Evolutionary conservation across 2,329 filamentous ascomycete species (phyloP), one percentile per base, ranked within the genome.

Genomic region (Aspergillus hortae): DNA sequence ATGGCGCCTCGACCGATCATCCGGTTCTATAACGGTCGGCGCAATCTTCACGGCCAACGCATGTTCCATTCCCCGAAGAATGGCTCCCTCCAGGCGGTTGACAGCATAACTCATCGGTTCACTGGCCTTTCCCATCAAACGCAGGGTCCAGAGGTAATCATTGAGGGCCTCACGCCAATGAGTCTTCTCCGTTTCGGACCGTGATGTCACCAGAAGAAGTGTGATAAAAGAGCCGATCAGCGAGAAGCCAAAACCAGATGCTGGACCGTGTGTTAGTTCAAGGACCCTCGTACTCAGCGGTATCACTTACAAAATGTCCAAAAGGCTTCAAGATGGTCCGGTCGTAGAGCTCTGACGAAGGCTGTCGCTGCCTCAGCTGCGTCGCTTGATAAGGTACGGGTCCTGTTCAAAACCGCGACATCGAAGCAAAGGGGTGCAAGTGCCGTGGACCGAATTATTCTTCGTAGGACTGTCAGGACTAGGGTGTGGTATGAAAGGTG

Each of bases 31-130:
- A 7, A 27, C 2, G 1, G 7, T 21, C 2, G 25, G 5, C 10
- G 38, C 17, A 49, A 17, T 43, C 23, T 43, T 15, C n/a, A 49
- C 38, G 15, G 46, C 46, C 32, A 49, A 43, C 4, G 46, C 38
- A 33, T 49, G 46, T 6, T 49, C 46, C 35, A 43, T 49, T 15
- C 38, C 46, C 6, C 46, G 36, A 33, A 49, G 38, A 4, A 49
- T 49, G 23, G 38, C 46, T n/a, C 35, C 46, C 30, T 42, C 35
- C 4, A 48, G 35, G 14, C 36, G 36, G 15, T 48, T 48, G 4
- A 48, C 46, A 6, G 46, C 46, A 32, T 48, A 41, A 1, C 35
- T 35, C 46, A 48, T 48, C 2, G 46, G 35, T 35, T 48, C 35
- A 25, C 10, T 41, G 14, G 33, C 46, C 15, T 48, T 48, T 2